These are phyloP conservation scores for Gossypium arboreum DNA, from an alignment of 345 rosid genomes.

Conservation along the genomic window DNA sequence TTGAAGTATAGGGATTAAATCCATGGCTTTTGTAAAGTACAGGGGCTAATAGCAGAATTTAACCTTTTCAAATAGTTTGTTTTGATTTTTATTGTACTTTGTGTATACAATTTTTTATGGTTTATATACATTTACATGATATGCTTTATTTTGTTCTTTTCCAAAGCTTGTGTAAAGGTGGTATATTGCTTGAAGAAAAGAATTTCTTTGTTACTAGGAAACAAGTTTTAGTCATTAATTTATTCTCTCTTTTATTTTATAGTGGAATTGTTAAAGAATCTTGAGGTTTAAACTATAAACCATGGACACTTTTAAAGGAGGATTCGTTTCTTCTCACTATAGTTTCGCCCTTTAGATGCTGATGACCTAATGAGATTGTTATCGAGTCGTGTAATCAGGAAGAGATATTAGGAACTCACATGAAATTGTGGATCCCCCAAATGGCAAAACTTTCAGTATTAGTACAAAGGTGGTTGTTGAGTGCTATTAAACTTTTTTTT, in stretches of 20 bases:
- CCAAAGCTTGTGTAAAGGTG: background rate
- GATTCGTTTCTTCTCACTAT: background rate
- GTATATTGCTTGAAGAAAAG: slow-evolving; percentile 13
- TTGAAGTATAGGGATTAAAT: too few relatives aligned
- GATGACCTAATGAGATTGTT: background rate
- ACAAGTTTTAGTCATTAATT: background rate
- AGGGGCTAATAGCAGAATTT: too few relatives aligned
- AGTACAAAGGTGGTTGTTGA: background rate
- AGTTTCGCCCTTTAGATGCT: background rate
- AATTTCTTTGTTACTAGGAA: background rate
- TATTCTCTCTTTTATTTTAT: background rate
- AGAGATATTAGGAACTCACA: background rate
- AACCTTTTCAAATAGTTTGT: background rate
- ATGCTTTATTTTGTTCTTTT: background rate
- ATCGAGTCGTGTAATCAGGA: background rate
- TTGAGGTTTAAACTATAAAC: too few relatives aligned
- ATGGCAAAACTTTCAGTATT: background rate
- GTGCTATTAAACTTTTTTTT: background rate
- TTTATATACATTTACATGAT: background rate
- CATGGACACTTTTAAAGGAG: background rate
- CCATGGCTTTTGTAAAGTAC: too few relatives aligned
- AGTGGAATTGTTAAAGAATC: background rate
- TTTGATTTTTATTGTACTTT: background rate
- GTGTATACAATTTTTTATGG: background rate
- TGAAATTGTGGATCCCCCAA: background rate